Evolutionary conservation across 306 rosid species (phyloP), one percentile per base, ranked within the genome.

Genomic region (Vachellia collinsii): DNA sequence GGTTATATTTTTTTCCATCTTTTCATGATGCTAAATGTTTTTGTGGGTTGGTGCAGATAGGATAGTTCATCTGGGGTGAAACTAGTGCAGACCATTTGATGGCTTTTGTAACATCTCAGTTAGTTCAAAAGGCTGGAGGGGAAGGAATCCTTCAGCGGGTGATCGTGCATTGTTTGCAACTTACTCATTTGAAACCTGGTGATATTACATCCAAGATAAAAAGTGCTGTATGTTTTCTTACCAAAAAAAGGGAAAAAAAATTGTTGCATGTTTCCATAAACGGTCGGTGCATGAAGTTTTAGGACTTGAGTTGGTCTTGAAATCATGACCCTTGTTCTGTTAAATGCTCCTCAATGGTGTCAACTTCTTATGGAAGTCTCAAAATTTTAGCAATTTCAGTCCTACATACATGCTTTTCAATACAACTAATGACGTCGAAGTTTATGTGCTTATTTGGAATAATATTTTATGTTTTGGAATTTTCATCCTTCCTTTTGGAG

Each of bases 31-130:
- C 11, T 10, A 34, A 7, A 23, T 38, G n/a, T 38, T 17, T 42
- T 66, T 25, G n/a, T 25, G 25, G 22, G 20, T 19, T 50, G 37
- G 48, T 82, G 71, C 88, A 86, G 75, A 36, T 85, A 83, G 13
- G 95, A 91, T 48, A 97, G 98, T n/a, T 87, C 97, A 0, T 79
- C 96, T 5, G 97, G 89, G 88, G 94, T 95, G 17, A 95, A 89
- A 72, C 84, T 95, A 25, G 98, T 95, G 8, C 88, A 88, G 11
- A 93, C 97, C 97, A 85, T 42, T 93, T 93, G 36, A 58, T 58
- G 36, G 65, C 36, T 23, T 58, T 22, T 58, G 16, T 58, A 58
- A 58, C 65, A 9, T 10, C 14, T 58, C 36, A 8, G 36, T 20
- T 58, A 22, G 65, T 22, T 58, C 99, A 91, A 78, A 93, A 94